Evolutionary conservation across 2,329 filamentous ascomycete species (phyloP), one percentile per base, ranked within the genome.

Genomic region (Botrytis cinerea): DNA sequence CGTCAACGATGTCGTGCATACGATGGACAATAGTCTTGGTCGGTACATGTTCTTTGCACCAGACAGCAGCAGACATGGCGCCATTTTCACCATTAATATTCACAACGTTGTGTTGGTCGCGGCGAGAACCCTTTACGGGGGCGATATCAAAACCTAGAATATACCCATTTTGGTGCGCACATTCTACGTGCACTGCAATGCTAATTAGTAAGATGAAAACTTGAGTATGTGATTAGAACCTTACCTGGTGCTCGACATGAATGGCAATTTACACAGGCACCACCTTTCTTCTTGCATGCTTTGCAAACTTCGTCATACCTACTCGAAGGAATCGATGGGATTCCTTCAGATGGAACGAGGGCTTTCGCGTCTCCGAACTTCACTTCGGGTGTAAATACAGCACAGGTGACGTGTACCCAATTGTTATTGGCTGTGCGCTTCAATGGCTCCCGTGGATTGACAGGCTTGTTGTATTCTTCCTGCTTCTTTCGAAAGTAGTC

Each of bases 381-480:
- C 79, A 97, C 91, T 82, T 99, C 96, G 0, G 94, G 91, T 18
- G 92, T 95, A 90, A 93, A 98, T 28, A 97, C 86, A 1, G 96
- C 95, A 80, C 96, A 99, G 54, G 92, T 91, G 43, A 98, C 94
- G 81, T 99, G 96, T 25, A 98, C 93, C 96, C 96, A 99, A 80
- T 98, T 98, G 83, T 98, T 98, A 81, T 97, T 94, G 6, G 92
- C 93, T 0, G 96, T 99, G 67, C 93, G 90, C 84, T 99, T 99
- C 75, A 99, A 85, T 5, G 96, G 92, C 81, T 98, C 96, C 66
- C 96, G 90, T 40, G 96, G 96, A 76, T 93, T 89, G 51, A 92
- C 83, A 1, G 96, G 95, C 66, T 95, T 92, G 77, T 94, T 94
- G 78, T 92, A 89, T 75, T 95, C 92, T 80, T 93, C 89, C 82